phyloP scores from a whole-genome alignment of 306 rosid genomes.

The Castanea sativa region DNA sequence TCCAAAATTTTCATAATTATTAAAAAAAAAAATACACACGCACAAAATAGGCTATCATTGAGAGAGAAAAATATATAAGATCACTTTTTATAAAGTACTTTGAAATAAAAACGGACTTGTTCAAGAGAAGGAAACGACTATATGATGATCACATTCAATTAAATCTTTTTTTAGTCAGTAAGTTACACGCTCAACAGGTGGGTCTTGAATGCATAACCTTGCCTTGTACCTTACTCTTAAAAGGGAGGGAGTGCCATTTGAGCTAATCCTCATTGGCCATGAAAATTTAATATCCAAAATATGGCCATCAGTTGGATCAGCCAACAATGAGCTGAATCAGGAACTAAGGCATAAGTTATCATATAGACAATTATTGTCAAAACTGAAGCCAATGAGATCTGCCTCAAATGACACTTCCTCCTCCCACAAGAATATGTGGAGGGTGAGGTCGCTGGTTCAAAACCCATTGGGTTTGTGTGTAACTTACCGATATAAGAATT shows the following conservation, averaged over 20 bases:
- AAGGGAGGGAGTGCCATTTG: too few relatives aligned
- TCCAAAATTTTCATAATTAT: constrained; percentile 1
- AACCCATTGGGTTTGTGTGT: too few relatives aligned
- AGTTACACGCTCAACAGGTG: too few relatives aligned
- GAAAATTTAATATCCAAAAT: not conserved
- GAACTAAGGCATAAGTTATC: not conserved
- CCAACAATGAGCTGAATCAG: not conserved
- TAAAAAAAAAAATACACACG: not conserved
- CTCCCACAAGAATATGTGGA: too few relatives aligned
- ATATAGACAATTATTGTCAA: not conserved
- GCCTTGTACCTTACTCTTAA: too few relatives aligned
- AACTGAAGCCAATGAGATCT: not conserved
- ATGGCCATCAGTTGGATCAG: not conserved
- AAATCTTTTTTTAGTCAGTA: too few relatives aligned
- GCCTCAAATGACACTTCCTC: too few relatives aligned
- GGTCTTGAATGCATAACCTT: too few relatives aligned
- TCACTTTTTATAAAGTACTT: not conserved
- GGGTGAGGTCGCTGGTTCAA: too few relatives aligned
- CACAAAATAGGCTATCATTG: not conserved
- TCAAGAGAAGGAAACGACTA: not conserved
- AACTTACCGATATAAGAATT: too few relatives aligned
- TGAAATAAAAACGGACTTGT: not conserved
- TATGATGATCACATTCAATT: not conserved
- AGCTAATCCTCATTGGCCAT: too few relatives aligned
- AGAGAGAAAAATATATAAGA: not conserved